phyloP scores from a whole-genome alignment of 768 basidiomycete genomes.

The Lactarius deliciosus region DNA sequence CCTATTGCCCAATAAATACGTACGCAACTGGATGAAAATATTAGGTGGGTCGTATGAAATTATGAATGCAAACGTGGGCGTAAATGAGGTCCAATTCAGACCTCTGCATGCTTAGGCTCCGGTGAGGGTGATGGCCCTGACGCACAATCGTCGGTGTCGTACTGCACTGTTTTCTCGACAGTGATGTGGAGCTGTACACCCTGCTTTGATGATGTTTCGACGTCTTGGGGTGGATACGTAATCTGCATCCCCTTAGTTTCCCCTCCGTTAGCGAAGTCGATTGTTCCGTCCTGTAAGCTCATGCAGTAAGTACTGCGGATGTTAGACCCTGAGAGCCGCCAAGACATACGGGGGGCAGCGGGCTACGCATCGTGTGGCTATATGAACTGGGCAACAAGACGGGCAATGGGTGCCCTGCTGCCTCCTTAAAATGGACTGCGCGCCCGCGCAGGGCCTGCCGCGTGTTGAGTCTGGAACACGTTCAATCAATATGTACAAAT shows the following conservation, averaged over 20 bases:
- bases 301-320: not conserved
- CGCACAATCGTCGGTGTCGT: not conserved
- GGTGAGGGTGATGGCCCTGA: conserved; percentile 17
- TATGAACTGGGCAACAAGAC: conserved; percentile 24
- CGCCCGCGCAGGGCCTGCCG: conserved; percentile 23
- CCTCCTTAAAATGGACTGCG: conserved; percentile 7
- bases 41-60: not conserved
- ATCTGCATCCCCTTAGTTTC: conserved; percentile 7
- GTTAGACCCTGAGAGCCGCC: too few relatives aligned
- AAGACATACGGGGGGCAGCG: conserved; percentile 2
- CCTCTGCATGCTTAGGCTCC: not conserved
- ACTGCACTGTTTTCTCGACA: conserved; percentile 28
- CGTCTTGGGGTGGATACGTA: not conserved
- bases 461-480: conserved; percentile 24
- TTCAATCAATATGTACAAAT: not conserved
- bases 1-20: not conserved
- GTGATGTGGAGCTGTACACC: conserved; percentile 24
- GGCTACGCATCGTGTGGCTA: not conserved
- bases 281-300: not conserved
- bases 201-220: not conserved
- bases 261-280: not conserved
- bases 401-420: conserved; percentile 14
- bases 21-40: not conserved
- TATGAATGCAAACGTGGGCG: not conserved
- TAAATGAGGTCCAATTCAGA: not conserved